Percentiles rank a stretch among this genome's conserved stretches.
These are phyloP conservation scores for Drechmeria coniospora DNA, from an alignment of 2,329 filamentous ascomycete genomes.

Conservation along the genomic window DNA sequence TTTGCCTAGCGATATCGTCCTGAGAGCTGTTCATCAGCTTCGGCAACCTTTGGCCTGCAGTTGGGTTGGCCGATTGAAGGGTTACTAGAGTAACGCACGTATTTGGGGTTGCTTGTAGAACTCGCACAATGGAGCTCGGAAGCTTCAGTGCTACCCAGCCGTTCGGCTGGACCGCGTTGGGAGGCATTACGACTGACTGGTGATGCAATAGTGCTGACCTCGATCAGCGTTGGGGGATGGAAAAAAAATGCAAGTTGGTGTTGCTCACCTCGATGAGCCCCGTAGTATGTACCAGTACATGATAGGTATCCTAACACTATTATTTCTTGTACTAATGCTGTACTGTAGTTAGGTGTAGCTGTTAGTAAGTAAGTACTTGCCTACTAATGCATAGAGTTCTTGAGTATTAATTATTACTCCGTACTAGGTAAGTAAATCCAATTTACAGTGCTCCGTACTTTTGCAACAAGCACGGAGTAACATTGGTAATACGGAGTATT, in stretches of 20 bases:
- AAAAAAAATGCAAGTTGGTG: constrained; percentile 5
- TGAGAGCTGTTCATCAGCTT: constrained; percentile 27
- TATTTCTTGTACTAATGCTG: too few species aligned
- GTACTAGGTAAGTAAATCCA: too few species aligned
- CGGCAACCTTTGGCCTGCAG: background rate
- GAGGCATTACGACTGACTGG: constrained; percentile 10
- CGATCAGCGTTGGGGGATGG: background rate
- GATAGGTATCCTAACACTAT: background rate
- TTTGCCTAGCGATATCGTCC: constrained; percentile 78
- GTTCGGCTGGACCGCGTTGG: constrained; percentile 31
- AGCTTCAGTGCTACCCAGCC: constrained; percentile 45
- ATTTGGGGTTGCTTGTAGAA: constrained; percentile 44
- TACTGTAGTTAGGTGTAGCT: too few species aligned
- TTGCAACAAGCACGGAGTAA: too few species aligned
- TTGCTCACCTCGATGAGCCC: constrained; percentile 16
- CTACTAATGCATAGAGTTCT: too few species aligned
- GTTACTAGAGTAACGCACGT: constrained; percentile 32
- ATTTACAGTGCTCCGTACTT: too few species aligned
- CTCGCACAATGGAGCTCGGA: constrained; percentile 40
- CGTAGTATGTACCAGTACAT: too few species aligned
- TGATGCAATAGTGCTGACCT: background rate
- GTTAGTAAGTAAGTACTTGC: too few species aligned
- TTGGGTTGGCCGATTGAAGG: too few species aligned
- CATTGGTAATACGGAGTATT: too few species aligned
- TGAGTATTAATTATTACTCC: too few species aligned